Conservation (phyloP, 2,329 filamentous ascomycete species). For the Shiraia sp. region DNA sequence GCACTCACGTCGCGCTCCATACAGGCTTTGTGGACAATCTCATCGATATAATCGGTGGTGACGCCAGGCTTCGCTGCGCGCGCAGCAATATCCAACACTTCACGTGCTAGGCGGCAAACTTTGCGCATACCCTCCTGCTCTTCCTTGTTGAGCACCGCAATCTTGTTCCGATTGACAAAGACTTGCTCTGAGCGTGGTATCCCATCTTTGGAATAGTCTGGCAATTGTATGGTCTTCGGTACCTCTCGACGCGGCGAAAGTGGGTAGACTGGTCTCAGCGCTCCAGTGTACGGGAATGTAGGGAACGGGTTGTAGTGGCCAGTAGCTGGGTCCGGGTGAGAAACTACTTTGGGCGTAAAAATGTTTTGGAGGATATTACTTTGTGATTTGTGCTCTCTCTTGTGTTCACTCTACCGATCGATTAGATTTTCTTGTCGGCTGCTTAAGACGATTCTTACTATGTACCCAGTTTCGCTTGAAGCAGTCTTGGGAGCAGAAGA, state of each 20-base stretch:
- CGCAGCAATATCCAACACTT: conserved; percentile 91
- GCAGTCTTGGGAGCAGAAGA: conserved; percentile 97
- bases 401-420: conserved; percentile 71
- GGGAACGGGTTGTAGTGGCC: conserved; percentile 92
- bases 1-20: conserved; percentile 81
- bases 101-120: conserved; percentile 82
- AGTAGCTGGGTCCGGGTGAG: conserved; percentile 89
- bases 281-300: conserved; percentile 78
- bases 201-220: conserved; percentile 87
- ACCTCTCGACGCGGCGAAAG: conserved; percentile 54
- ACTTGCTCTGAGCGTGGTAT: conserved; percentile 69
- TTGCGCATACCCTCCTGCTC: conserved; percentile 90
- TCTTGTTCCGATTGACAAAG: conserved; percentile 74
- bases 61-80: conserved; percentile 84
- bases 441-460: conserved; percentile 18
- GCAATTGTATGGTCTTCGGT: conserved; percentile 77
- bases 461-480: conserved; percentile 98
- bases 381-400: conserved; percentile 80
- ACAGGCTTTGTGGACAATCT: conserved; percentile 92
- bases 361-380: conserved; percentile 73
- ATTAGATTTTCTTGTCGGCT: conserved; percentile 25
- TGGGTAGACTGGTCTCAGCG: conserved; percentile 79
- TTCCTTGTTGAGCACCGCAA: conserved; percentile 78
- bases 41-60: conserved; percentile 93
- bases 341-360: conserved; percentile 78